A percentile compares a stretch with the other conserved stretches of the same genome.
Conservation (phyloP, 2,329 filamentous ascomycete genomes). For the Aureobasidium sp. region DNA sequence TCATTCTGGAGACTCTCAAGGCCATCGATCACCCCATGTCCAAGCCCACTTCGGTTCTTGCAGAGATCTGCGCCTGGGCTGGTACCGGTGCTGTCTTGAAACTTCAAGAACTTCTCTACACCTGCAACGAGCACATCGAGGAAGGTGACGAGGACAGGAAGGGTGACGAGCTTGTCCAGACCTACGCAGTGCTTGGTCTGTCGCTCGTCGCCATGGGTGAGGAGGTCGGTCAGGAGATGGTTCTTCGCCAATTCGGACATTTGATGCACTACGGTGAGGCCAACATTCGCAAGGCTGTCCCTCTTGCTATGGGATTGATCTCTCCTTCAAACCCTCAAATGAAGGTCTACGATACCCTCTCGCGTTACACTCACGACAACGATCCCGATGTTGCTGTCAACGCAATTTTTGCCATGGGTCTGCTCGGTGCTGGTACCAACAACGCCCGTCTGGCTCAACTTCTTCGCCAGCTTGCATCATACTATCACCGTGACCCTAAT, state of each 20-base stretch:
- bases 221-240: constrained; percentile 98
- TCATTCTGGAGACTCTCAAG: constrained; percentile 93
- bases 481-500: constrained; percentile 95
- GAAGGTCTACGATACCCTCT: constrained; percentile 98
- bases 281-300: constrained; percentile 94
- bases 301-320: constrained; percentile 91
- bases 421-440: constrained; percentile 93
- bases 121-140: constrained; percentile 96
- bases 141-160: constrained; percentile 76
- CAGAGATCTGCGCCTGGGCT: constrained; percentile 96
- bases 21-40: constrained; percentile 95
- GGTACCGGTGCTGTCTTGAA: constrained; percentile 95
- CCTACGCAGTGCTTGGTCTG: constrained; percentile 90
- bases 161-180: constrained; percentile 88
- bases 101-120: constrained; percentile 92
- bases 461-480: constrained; percentile 87
- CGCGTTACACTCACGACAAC: constrained; percentile 95
- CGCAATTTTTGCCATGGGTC: constrained; percentile 98
- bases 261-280: constrained; percentile 98
- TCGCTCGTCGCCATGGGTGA: constrained; percentile 96
- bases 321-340: constrained; percentile 98
- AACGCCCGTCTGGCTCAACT: constrained; percentile 94
- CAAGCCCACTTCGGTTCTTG: constrained; percentile 87
- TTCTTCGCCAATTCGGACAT: constrained; percentile 92
- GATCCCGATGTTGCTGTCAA: constrained; percentile 98